Base-by-base conservation (phyloP, 176 grass and related monocot genomes). In the Musa acuminata region DNA sequence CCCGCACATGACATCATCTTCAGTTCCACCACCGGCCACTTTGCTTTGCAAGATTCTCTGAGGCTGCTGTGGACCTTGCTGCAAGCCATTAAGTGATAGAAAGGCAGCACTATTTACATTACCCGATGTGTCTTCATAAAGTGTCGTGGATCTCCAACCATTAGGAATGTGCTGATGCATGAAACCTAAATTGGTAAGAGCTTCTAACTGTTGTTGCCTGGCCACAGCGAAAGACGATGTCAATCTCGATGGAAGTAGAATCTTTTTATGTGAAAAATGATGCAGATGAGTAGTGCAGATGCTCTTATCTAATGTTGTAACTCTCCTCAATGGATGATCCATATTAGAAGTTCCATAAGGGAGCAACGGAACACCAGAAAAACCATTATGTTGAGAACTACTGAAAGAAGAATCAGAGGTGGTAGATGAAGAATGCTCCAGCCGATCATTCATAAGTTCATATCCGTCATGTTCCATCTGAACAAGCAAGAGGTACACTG, bases 381-480 rank as follows among this genome's bases (percentile, higher is more conserved):
- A 69, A 80, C 13, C 80, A 69, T 12, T 73, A 57, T 64, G 74
- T 29, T 65, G 29, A 7, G 10, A 62, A 77, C 60, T 62, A 11
- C 65, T 49, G 63, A 72, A 73, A 77, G 14, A 49, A 73, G 20
- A 14, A 25, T 24, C 54, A 71, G 8, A 25, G 74, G 14, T 66
- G 59, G 13, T 29, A 64, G 35, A 73, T 53, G 71, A 65, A n/a
- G 59, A 54, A 7, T 49, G 48, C 8, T 73, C 20, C 12, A 71
- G 22, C 11, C 24, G 54, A 64, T 81, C 60, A 43, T 66, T 63
- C 48, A 81, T 16, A 49, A 87, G 79, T 52, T 69, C 55, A 48
- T 84, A 90, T 16, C 82, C 88, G 69, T 90, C 88, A 1, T 73
- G 75, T 82, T 83, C 83, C 88, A 87, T 90, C 88, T 90, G 71